Evolutionary conservation across 305 asterid genomes (phyloP).

Genomic region (Coffea humblotiana): DNA sequence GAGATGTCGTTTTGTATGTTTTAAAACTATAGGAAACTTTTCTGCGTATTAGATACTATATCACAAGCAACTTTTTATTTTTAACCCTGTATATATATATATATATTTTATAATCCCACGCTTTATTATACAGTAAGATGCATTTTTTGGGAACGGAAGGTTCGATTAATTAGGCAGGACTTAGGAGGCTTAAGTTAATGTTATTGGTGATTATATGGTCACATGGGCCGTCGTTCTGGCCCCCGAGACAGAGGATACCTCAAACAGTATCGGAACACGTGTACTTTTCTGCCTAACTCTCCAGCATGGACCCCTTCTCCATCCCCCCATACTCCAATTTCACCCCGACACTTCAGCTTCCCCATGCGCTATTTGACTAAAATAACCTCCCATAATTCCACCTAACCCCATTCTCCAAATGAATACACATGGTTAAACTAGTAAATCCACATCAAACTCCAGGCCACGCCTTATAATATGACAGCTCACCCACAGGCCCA

Average conservation of each 20-base stretch:
- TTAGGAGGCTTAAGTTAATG: no score
- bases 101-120: no score
- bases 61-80: no score
- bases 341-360: background rate
- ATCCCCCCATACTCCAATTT: background rate
- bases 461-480: background rate
- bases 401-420: accelerated
- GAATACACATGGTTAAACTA: background rate
- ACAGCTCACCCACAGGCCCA: constrained; percentile 4
- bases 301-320: background rate
- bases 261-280: constrained; percentile 24
- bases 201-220: background rate
- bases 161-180: no score
- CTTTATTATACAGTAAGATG: no score
- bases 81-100: no score
- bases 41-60: no score
- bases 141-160: no score
- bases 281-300: background rate
- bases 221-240: background rate
- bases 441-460: background rate
- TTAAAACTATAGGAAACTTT: no score
- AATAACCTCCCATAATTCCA: background rate
- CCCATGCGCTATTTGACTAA: background rate
- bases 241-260: constrained; percentile 7
- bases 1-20: no score